Evolutionary conservation across 352 stramenopile genomes (phyloP).

Genomic region (Globisporangium viniferum): DNA sequence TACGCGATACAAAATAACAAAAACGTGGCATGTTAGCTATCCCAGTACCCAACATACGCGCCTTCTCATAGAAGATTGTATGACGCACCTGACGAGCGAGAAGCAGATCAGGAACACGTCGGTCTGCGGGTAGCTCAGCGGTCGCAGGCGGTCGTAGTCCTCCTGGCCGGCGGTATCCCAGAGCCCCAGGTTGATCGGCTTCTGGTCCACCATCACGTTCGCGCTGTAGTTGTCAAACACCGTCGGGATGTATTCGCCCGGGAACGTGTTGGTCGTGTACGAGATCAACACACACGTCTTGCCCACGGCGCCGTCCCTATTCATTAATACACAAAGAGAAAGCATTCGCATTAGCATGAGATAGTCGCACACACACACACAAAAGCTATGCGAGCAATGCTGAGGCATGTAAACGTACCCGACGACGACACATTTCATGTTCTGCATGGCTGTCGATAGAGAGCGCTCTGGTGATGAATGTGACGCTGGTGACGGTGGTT

Average conservation of each 20-base stretch:
- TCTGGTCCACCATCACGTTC: constrained; percentile 92
- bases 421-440: constrained; percentile 95
- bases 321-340: background rate
- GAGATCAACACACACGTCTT: constrained; percentile 97
- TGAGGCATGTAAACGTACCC: constrained; percentile 45
- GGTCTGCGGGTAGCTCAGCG: constrained; percentile 95
- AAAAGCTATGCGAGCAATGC: background rate
- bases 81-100: constrained; percentile 82
- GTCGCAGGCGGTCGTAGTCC: constrained; percentile 95
- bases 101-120: constrained; percentile 97
- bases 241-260: constrained; percentile 96
- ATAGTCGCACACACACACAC: background rate
- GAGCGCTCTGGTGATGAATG: background rate
- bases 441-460: constrained; percentile 75
- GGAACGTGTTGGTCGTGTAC: constrained; percentile 97
- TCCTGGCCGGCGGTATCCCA: constrained; percentile 98
- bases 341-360: background rate
- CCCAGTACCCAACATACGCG: background rate
- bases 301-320: constrained; percentile 93
- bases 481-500: background rate
- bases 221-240: constrained; percentile 94
- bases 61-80: background rate
- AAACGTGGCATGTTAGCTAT: background rate
- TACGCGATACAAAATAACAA: background rate
- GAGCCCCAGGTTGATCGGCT: constrained; percentile 94